Percentiles rank a stretch among this genome's conserved stretches.
phyloP scores from a whole-genome alignment of 257 asterid species.

The Fraxinus pennsylvanica region DNA sequence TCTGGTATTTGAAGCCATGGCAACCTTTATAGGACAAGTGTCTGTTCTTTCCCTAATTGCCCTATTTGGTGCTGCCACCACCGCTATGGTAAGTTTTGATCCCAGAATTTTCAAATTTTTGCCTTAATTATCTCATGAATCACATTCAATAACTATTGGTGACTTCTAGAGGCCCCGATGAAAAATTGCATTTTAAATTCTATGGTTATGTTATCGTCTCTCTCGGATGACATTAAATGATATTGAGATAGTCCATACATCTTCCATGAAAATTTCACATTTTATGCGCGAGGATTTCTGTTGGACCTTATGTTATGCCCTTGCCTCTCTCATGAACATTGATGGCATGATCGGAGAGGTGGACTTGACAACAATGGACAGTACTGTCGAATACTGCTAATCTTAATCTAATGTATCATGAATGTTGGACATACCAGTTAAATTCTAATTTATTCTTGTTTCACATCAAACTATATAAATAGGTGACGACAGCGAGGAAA shows the following conservation, averaged over 20 bases:
- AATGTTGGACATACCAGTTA: slow-evolving; percentile 6
- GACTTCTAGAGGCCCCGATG: not conserved
- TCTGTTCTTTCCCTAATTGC: slow-evolving; percentile 95
- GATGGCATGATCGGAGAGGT: not conserved
- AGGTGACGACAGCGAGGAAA: slow-evolving; percentile 95
- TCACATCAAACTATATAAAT: slow-evolving; percentile 5
- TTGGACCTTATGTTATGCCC: not conserved
- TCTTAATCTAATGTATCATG: not conserved
- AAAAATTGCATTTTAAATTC: not conserved
- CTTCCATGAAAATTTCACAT: not conserved
- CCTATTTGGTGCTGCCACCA: slow-evolving; percentile 89
- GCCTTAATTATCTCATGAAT: not conserved
- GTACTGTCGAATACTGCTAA: not conserved
- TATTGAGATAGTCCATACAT: not conserved
- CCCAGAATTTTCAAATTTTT: not conserved
- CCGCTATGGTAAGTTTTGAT: slow-evolving; percentile 70
- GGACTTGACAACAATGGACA: not conserved
- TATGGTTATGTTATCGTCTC: not conserved
- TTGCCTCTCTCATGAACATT: not conserved
- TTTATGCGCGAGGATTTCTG: not conserved
- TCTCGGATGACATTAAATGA: not conserved
- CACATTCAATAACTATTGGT: not conserved
- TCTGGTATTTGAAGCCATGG: slow-evolving; percentile 87
- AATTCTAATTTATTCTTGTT: not conserved
- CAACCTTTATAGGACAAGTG: slow-evolving; percentile 87